Evolutionary conservation across 768 basidiomycete species (phyloP).

Genomic region (Nidularia sp.): DNA sequence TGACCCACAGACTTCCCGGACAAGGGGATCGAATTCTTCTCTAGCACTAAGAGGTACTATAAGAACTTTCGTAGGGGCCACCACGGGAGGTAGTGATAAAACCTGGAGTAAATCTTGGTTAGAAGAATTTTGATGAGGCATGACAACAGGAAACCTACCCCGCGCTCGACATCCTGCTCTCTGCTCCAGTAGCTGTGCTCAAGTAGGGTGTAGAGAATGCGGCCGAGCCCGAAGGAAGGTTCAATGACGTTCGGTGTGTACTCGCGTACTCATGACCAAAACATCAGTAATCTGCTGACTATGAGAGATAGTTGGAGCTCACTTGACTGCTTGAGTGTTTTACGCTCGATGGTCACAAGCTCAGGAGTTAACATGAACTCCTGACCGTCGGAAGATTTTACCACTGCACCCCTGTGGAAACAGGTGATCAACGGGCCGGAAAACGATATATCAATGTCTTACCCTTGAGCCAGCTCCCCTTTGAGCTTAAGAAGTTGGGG

Average conservation of each 20-base stretch:
- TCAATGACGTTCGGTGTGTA: constrained; percentile 98
- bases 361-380: constrained; percentile 71
- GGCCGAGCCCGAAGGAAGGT: constrained; percentile 96
- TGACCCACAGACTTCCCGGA: constrained; percentile 86
- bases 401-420: too few relatives aligned
- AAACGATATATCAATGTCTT: constrained; percentile 17
- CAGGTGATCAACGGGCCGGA: neutral
- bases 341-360: constrained; percentile 72
- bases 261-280: constrained; percentile 68
- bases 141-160: constrained; percentile 44
- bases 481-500: constrained; percentile 61
- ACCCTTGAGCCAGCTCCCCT: constrained; percentile 74
- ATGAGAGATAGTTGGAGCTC: constrained; percentile 18
- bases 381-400: constrained; percentile 29
- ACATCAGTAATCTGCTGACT: constrained; percentile 1
- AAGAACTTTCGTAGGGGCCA: constrained; percentile 95
- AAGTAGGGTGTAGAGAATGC: constrained; percentile 89
- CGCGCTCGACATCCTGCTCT: constrained; percentile 87
- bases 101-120: constrained; percentile 44
- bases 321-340: constrained; percentile 87
- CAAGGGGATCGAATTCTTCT: constrained; percentile 78
- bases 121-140: neutral
- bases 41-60: constrained; percentile 92
- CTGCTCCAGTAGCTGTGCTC: constrained; percentile 97
- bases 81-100: constrained; percentile 81